These are phyloP conservation scores for Podospora australis DNA, from an alignment of 495 filamentous ascomycete species.

Conservation along the genomic window DNA sequence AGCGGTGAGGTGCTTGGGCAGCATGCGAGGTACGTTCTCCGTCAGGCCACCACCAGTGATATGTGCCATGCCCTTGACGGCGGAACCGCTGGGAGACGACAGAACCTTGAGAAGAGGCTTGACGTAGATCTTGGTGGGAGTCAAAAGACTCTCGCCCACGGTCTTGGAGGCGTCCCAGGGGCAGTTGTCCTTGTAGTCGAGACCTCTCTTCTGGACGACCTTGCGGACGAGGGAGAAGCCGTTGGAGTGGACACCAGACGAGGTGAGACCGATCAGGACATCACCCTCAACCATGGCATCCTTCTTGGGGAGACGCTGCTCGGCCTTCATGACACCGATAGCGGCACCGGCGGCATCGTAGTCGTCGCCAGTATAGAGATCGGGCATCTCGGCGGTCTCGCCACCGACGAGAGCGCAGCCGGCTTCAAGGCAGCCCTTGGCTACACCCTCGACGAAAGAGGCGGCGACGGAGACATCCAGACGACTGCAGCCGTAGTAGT, in stretches of 20 bases:
- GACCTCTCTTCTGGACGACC: conserved; percentile 65
- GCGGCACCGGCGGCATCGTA: conserved; percentile 89
- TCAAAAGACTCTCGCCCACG: conserved; percentile 68
- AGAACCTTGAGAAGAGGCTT: conserved; percentile 60
- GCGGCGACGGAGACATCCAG: conserved; percentile 71
- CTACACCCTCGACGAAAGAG: conserved; percentile 80
- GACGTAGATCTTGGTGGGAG: conserved; percentile 79
- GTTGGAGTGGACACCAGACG: conserved; percentile 85
- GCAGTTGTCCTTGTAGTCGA: conserved; percentile 60
- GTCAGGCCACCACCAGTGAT: conserved; percentile 91
- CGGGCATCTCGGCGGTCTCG: conserved; percentile 97
- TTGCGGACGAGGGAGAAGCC: conserved; percentile 90
- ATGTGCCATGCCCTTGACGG: conserved; percentile 83
- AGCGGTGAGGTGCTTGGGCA: conserved; percentile 67
- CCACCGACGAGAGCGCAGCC: conserved; percentile 89
- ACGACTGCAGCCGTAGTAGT: conserved; percentile 88
- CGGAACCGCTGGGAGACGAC: conserved; percentile 19
- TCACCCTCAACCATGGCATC: conserved; percentile 73
- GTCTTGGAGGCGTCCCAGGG: conserved; percentile 58
- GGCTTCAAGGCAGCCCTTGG: conserved; percentile 71
- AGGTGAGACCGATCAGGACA: conserved; percentile 73
- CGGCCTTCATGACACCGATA: conserved; percentile 69
- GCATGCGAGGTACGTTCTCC: conserved; percentile 91
- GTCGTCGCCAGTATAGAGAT: conserved; percentile 72
- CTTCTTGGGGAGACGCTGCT: conserved; percentile 65